Percentiles rank a stretch among this genome's conserved stretches.
These are phyloP conservation scores for Metarhizium rileyi DNA, from an alignment of 2,329 filamentous ascomycete genomes.

Conservation along the genomic window DNA sequence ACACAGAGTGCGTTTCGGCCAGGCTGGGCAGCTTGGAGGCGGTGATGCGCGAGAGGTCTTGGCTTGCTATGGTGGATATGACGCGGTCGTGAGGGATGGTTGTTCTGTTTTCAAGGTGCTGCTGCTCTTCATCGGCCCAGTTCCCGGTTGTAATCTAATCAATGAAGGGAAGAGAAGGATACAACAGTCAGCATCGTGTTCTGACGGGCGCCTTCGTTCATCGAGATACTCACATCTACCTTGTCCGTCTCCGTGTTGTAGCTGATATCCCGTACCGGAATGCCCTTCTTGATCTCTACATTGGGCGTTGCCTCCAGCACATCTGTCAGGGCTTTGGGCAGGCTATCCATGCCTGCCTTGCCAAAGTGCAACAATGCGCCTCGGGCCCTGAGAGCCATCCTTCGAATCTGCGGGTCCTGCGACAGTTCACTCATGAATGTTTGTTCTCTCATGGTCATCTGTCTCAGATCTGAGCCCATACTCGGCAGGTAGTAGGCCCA, in stretches of 20 bases:
- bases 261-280: constrained; percentile 37
- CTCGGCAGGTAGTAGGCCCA: constrained; percentile 20
- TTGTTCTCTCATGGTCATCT: constrained; percentile 22
- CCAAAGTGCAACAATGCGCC: constrained; percentile 27
- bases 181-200: too few species aligned
- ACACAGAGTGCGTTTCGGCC: constrained; percentile 52
- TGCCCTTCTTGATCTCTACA: constrained; percentile 45
- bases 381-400: constrained; percentile 20
- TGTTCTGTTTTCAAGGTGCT: constrained; percentile 1
- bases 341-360: constrained; percentile 50
- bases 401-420: constrained; percentile 19
- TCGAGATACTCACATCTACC: constrained; percentile 29
- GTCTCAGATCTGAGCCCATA: constrained; percentile 31
- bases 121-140: neutral
- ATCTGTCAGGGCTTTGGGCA: constrained; percentile 44
- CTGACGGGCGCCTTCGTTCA: neutral
- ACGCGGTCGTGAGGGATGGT: constrained; percentile 40
- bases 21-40: constrained; percentile 36
- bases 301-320: constrained; percentile 44
- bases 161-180: neutral
- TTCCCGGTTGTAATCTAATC: constrained; percentile 12
- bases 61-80: constrained; percentile 53
- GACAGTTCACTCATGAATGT: constrained; percentile 19
- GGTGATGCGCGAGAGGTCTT: constrained; percentile 31
- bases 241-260: constrained; percentile 26